Percentiles rank a stretch among this genome's conserved stretches.
These are phyloP conservation scores for Cadophora sp. DNA, from an alignment of 2,329 filamentous ascomycete species.

Conservation along the genomic window DNA sequence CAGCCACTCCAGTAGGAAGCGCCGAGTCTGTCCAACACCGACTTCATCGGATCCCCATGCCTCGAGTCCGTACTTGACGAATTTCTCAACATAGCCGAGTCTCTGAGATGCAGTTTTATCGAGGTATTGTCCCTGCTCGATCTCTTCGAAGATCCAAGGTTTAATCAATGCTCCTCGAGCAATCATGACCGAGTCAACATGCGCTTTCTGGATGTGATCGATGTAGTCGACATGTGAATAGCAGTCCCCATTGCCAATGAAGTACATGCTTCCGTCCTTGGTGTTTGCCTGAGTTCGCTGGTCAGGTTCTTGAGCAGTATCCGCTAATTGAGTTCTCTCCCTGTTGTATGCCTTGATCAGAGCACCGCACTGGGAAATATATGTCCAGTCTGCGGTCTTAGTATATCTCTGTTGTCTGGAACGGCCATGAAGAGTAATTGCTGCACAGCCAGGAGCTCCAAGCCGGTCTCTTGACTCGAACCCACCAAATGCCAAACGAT, in stretches of 20 bases:
- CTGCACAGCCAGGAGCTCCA: constrained; percentile 85
- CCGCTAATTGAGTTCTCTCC: constrained; percentile 68
- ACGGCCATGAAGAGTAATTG: constrained; percentile 93
- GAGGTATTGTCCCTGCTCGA: constrained; percentile 87
- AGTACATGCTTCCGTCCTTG: constrained; percentile 77
- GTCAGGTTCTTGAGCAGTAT: constrained; percentile 82
- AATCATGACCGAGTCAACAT: constrained; percentile 95
- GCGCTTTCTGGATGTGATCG: constrained; percentile 75
- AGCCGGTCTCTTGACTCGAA: constrained; percentile 72
- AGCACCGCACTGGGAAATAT: constrained; percentile 88
- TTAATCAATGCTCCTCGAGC: constrained; percentile 96
- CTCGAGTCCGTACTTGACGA: constrained; percentile 87
- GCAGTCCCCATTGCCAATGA: constrained; percentile 95
- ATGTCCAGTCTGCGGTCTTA: constrained; percentile 89
- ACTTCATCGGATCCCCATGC: constrained; percentile 96
- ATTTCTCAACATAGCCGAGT: constrained; percentile 85
- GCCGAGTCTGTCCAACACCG: constrained; percentile 86
- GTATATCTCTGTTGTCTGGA: constrained; percentile 96
- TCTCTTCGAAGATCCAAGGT: constrained; percentile 98
- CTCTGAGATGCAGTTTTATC: constrained; percentile 93
- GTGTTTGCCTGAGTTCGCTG: constrained; percentile 72
- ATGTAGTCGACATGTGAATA: constrained; percentile 92
- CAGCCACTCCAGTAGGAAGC: constrained; percentile 94
- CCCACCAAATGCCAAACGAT: constrained; percentile 82
- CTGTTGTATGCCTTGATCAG: constrained; percentile 82